Conservation (phyloP, 768 basidiomycete genomes). For the Lactarius deliciosus region DNA sequence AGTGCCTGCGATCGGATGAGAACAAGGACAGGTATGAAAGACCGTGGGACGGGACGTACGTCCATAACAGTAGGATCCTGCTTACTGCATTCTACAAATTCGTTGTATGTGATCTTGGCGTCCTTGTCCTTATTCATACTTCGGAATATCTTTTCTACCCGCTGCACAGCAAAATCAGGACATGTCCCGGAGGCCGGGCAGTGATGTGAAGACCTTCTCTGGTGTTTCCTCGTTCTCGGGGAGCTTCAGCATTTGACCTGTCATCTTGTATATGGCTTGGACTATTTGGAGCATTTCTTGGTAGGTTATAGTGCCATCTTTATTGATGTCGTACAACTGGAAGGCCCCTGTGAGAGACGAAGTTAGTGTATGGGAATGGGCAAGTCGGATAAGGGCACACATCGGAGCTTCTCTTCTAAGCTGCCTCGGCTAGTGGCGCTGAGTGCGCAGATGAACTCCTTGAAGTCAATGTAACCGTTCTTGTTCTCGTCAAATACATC, state of each 20-base stretch:
- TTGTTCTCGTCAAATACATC: constrained; percentile 95
- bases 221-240: constrained; percentile 99
- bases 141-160: constrained; percentile 97
- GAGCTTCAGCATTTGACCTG: constrained; percentile 97
- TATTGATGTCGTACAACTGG: constrained; percentile 98
- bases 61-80: constrained; percentile 99
- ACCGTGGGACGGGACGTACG: constrained; percentile 44
- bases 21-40: constrained; percentile 20
- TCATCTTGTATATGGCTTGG: constrained; percentile 99
- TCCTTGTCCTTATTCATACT: constrained; percentile 98
- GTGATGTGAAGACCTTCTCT: constrained; percentile 67
- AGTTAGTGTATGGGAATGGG: neutral
- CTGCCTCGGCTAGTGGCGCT: constrained; percentile 91
- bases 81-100: constrained; percentile 98
- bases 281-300: constrained; percentile 99
- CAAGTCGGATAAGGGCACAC: constrained; percentile 48
- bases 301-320: constrained; percentile 97
- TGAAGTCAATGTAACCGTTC: constrained; percentile 98
- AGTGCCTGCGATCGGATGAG: constrained; percentile 58
- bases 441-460: constrained; percentile 98
- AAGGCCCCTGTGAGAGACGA: constrained; percentile 79
- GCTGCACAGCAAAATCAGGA: constrained; percentile 47
- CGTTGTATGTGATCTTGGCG: constrained; percentile 88
- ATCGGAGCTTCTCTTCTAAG: constrained; percentile 97
- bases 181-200: neutral